phyloP scores from a whole-genome alignment of 2,329 filamentous ascomycete genomes.

The Ophiostoma australiae region DNA sequence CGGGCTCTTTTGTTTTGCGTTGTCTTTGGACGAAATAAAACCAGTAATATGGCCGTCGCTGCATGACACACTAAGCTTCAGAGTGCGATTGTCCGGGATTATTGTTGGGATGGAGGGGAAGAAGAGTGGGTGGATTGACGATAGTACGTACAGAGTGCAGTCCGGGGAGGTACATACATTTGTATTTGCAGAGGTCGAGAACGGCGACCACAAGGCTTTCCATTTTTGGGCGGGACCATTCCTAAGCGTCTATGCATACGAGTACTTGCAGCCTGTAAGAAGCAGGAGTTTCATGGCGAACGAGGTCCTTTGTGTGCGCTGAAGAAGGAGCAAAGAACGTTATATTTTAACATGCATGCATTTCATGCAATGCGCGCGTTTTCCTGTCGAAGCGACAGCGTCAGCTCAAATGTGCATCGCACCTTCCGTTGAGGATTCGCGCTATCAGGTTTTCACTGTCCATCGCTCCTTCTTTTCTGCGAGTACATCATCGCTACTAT shows the following conservation, averaged over 20 bases:
- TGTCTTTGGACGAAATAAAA: not conserved
- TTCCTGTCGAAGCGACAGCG: not conserved
- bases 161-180: not conserved
- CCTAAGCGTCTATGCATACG: not conserved
- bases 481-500: not conserved
- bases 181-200: not conserved
- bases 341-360: not conserved
- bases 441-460: not conserved
- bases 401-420: not conserved
- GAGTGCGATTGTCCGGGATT: not conserved
- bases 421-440: not conserved
- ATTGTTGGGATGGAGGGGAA: not conserved
- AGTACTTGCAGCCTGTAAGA: not conserved
- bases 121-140: not conserved
- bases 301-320: not conserved
- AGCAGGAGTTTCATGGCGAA: not conserved
- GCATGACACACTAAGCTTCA: not conserved
- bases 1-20: slow-evolving; percentile 4
- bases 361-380: not conserved
- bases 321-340: not conserved
- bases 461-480: not conserved
- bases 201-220: slow-evolving; percentile 2
- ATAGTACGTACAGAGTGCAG: not conserved
- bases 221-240: not conserved
- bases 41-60: not conserved